Percentiles rank a stretch among this genome's conserved stretches.
phyloP scores from a whole-genome alignment of 2,329 filamentous ascomycete genomes.

The Nemania serpens region DNA sequence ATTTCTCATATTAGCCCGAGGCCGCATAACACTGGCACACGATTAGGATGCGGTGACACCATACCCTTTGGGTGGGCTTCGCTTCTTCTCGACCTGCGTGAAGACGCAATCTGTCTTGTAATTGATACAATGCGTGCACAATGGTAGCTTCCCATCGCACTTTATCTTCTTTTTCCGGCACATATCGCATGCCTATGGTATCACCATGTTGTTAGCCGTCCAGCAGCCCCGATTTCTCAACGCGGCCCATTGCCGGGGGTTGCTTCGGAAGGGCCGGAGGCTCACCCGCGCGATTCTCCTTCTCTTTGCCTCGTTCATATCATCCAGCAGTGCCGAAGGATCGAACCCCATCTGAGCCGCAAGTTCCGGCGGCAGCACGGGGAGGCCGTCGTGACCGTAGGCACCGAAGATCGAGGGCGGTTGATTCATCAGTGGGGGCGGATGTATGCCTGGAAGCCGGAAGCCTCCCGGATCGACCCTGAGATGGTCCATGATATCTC shows the following conservation, averaged over 20 bases:
- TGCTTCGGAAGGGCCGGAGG: slow-evolving; percentile 1
- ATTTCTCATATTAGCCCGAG: slow-evolving; percentile 4
- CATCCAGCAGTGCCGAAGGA: slow-evolving; percentile 61
- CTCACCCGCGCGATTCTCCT: slow-evolving; percentile 85
- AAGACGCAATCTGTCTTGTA: slow-evolving; percentile 98
- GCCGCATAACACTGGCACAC: neutral
- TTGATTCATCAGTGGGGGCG: slow-evolving; percentile 66
- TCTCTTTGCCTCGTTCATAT: slow-evolving; percentile 82
- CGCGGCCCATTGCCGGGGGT: neutral
- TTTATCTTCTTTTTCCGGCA: slow-evolving; percentile 73
- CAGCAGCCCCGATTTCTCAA: neutral
- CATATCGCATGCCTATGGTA: slow-evolving; percentile 83
- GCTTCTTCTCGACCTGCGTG: slow-evolving; percentile 98
- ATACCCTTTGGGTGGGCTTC: slow-evolving; percentile 94
- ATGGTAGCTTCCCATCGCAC: slow-evolving; percentile 93
- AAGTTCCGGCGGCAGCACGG: slow-evolving; percentile 62
- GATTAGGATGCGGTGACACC: slow-evolving; percentile 30
- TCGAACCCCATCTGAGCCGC: slow-evolving; percentile 65
- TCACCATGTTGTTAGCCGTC: slow-evolving; percentile 16
- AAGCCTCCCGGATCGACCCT: slow-evolving; percentile 50
- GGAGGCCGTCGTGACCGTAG: slow-evolving; percentile 64
- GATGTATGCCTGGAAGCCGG: slow-evolving; percentile 60
- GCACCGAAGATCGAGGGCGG: slow-evolving; percentile 71
- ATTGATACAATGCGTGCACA: slow-evolving; percentile 94
- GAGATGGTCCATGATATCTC: slow-evolving; percentile 54